phyloP scores from a whole-genome alignment of 1,139 yeast species.

The Magnusiomyces sp. region DNA sequence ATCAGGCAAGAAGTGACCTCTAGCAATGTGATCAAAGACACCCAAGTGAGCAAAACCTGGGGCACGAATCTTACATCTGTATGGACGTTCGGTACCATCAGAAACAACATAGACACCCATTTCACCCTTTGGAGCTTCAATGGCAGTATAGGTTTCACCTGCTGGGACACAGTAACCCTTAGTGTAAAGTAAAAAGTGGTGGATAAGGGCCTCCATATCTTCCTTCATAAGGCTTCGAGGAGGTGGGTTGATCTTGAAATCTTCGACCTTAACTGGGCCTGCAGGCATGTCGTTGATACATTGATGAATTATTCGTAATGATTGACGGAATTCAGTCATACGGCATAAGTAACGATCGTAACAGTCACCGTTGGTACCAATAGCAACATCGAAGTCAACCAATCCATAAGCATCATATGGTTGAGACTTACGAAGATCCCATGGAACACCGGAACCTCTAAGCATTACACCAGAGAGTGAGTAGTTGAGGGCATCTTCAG shows the following conservation, averaged over 20 bases:
- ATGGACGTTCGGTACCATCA: constrained; percentile 86
- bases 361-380: constrained; percentile 83
- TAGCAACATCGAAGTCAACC: constrained; percentile 82
- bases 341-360: constrained; percentile 82
- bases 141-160: constrained; percentile 87
- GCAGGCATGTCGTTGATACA: constrained; percentile 89
- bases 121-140: constrained; percentile 94
- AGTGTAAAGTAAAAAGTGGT: constrained; percentile 78
- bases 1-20: constrained; percentile 85
- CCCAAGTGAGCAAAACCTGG: constrained; percentile 90
- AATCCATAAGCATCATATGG: constrained; percentile 86
- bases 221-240: constrained; percentile 78
- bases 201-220: constrained; percentile 89
- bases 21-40: constrained; percentile 77
- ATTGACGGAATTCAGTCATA: constrained; percentile 90
- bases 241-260: constrained; percentile 77
- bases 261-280: constrained; percentile 89
- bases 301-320: constrained; percentile 80
- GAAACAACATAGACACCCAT: constrained; percentile 87
- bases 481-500: constrained; percentile 81
- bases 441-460: constrained; percentile 85
- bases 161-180: constrained; percentile 86
- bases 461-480: constrained; percentile 82
- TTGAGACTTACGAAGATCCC: constrained; percentile 76
- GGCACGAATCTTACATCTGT: constrained; percentile 87